Evolutionary conservation across 2,329 filamentous ascomycete genomes (phyloP).

Genomic region (Alternaria longipes): DNA sequence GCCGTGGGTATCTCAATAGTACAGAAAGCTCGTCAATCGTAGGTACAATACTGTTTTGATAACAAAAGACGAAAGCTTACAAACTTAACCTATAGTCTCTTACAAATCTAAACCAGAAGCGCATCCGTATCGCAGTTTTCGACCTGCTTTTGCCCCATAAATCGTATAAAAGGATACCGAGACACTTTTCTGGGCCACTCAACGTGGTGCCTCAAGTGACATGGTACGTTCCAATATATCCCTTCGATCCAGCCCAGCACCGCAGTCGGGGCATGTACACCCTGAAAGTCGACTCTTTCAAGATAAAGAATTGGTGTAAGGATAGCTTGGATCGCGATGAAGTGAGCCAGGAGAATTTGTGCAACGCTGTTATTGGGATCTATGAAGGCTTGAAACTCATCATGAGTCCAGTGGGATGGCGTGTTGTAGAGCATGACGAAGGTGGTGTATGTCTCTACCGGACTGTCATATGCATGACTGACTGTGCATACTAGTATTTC

Average conservation of each 20-base stretch:
- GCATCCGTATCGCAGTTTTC: constrained; percentile 18
- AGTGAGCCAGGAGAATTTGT: constrained; percentile 58
- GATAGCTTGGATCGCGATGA: constrained; percentile 58
- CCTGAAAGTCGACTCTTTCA: constrained; percentile 46
- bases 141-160: constrained; percentile 36
- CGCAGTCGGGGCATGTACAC: constrained; percentile 44
- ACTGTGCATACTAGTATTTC: constrained; percentile 36
- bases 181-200: constrained; percentile 46
- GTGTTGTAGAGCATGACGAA: constrained; percentile 55
- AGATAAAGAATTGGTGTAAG: constrained; percentile 54
- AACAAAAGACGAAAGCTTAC: neutral
- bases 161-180: constrained; percentile 39
- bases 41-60: neutral
- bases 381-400: constrained; percentile 56
- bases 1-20: constrained; percentile 8
- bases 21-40: neutral
- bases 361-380: constrained; percentile 53
- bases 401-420: constrained; percentile 53
- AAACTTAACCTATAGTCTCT: neutral
- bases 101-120: neutral
- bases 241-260: constrained; percentile 46
- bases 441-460: constrained; percentile 52
- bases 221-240: constrained; percentile 42
- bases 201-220: constrained; percentile 33
- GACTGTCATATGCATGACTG: constrained; percentile 40